phyloP scores from a whole-genome alignment of 2,329 filamentous ascomycete genomes.

The Diaporthe ilicicola region DNA sequence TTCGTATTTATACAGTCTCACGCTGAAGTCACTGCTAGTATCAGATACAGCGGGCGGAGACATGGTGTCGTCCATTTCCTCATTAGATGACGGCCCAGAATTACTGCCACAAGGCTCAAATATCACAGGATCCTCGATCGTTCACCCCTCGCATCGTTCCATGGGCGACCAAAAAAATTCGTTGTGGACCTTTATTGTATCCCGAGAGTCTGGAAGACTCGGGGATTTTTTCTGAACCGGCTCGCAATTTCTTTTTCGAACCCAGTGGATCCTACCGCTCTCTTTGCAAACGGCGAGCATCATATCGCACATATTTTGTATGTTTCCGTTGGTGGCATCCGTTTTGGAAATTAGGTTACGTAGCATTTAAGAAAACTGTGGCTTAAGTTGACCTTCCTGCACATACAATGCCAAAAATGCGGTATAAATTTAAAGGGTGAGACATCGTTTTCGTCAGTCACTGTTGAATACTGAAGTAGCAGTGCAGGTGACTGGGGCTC shows the following conservation, averaged over 20 bases:
- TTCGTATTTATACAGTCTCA: neutral
- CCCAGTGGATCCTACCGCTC: conserved; percentile 12
- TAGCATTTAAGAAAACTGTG: too few species aligned
- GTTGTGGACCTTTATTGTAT: neutral
- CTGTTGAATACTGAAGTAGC: neutral
- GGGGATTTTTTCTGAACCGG: neutral
- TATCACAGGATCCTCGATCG: conserved; percentile 1
- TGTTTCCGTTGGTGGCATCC: neutral
- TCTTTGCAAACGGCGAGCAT: conserved; percentile 11
- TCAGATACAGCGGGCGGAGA: neutral
- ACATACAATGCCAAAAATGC: neutral
- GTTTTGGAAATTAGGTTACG: neutral
- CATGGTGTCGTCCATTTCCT: neutral
- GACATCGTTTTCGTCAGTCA: neutral
- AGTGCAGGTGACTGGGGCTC: neutral
- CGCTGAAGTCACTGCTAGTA: neutral
- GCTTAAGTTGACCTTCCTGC: fast-evolving
- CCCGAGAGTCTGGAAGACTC: neutral
- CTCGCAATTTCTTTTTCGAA: neutral
- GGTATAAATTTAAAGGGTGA: neutral
- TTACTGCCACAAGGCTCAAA: neutral
- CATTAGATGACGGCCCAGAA: conserved; percentile 10
- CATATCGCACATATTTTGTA: conserved; percentile 10
- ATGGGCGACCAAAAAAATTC: conserved; percentile 14
- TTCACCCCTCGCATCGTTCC: conserved; percentile 1